Base-by-base conservation (phyloP, 2,329 filamentous ascomycete genomes). In the Stachybotrys chartarum region DNA sequence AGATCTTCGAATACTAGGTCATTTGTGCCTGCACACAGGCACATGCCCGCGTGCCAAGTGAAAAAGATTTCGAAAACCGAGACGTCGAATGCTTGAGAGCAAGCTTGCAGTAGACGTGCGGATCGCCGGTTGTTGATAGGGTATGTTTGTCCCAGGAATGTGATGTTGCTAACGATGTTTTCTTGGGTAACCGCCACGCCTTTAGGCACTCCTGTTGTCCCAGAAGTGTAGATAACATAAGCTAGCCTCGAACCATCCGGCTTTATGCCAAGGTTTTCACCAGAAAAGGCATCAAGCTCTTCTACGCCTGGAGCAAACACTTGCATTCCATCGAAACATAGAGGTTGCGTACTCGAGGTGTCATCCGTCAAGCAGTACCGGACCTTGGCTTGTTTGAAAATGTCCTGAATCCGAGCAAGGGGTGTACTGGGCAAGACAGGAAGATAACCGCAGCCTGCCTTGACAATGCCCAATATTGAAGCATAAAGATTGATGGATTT, bases 21-120 rank as follows among this genome's bases (percentile, higher is more conserved):
- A 61, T 92, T 91, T 0, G 77, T 81, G 0, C 85, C 87, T 2
- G 88, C 83, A 65, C 89, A 96, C 12, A 96, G 75, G 57, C 86
- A 88, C 75, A 93, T 90, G 5, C 90, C 90, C 39, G 79, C 78
- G 50, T 82, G 81, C 87, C 91, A 95, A 0, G 90, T 78, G 63
- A 90, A 95, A 67, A 96, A 93, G 14, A 95, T 92, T 64, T 96
- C 91, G 66, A 95, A 95, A 0, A 95, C 88, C 0, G 90, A 95
- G 2, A 95, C 85, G 64, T 95, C 90, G 65, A 95, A 96, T 0
- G 87, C 87, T 64, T 91, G 88, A 0, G 90, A 93, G 64, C 88
- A 95, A 2, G 88, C 84, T 69, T 96, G 91, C 0, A 96, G 75
- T 35, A 96, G 75, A n/a, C 84, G 80, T 1, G 84, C 81, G 1